Evolutionary conservation across 352 stramenopile genomes (phyloP).

Genomic region (Salisapilia sapeloensis): DNA sequence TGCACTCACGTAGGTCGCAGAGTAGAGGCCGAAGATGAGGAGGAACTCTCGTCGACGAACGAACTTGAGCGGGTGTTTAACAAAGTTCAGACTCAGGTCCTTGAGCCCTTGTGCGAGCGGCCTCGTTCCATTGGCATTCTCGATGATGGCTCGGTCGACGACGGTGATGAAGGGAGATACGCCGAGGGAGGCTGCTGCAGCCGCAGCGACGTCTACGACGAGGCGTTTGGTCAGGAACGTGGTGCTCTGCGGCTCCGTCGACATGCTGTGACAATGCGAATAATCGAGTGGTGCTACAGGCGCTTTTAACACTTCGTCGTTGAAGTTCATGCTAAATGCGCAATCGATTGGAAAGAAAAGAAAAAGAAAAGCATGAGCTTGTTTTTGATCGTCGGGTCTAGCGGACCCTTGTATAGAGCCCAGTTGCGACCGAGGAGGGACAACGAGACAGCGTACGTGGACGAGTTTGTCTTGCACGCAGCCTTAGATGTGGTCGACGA

Average conservation of each 20-base stretch:
- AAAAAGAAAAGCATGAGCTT: slow-evolving; percentile 54
- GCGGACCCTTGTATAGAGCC: slow-evolving; percentile 78
- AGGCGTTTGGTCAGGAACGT: slow-evolving; percentile 31
- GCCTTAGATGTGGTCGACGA: slow-evolving; percentile 94
- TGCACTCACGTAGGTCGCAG: slow-evolving; percentile 75
- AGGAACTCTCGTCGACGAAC: slow-evolving; percentile 75
- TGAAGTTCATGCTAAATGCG: no score
- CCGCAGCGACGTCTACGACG: slow-evolving; percentile 33
- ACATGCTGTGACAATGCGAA: not conserved
- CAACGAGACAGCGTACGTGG: slow-evolving; percentile 84
- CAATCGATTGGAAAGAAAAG: no score
- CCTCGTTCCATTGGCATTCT: slow-evolving; percentile 69
- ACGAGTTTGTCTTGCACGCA: slow-evolving; percentile 97
- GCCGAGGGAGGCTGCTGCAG: slow-evolving; percentile 40
- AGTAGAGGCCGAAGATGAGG: slow-evolving; percentile 83
- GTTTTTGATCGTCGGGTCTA: slow-evolving; percentile 75
- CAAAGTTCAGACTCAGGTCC: slow-evolving; percentile 34
- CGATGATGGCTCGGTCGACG: slow-evolving; percentile 80
- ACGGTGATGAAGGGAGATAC: slow-evolving; percentile 81
- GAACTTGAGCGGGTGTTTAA: slow-evolving; percentile 62
- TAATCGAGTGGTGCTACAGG: no score
- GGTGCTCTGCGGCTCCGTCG: not conserved
- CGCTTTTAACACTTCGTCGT: no score
- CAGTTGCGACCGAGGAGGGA: slow-evolving; percentile 68
- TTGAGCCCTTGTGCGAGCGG: slow-evolving; percentile 43